Percentiles rank a stretch among this genome's conserved stretches.
Conservation (phyloP, 2,329 filamentous ascomycete species). For the Monilinia vaccinii-corymbosi region DNA sequence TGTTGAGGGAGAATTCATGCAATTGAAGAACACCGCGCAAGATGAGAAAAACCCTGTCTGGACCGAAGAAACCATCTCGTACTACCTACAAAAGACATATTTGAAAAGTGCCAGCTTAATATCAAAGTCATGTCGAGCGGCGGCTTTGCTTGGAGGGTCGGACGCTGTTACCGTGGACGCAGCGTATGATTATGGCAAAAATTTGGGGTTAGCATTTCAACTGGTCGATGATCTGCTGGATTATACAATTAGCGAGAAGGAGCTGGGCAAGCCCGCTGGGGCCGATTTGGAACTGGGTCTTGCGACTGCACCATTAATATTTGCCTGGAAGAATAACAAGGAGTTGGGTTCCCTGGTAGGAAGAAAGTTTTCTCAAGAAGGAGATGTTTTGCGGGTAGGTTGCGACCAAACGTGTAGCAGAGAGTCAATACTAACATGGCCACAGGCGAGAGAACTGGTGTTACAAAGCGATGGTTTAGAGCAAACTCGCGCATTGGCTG, state of each 20-base stretch:
- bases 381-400: slow-evolving; percentile 76
- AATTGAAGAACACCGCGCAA: slow-evolving; percentile 87
- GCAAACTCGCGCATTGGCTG: slow-evolving; percentile 81
- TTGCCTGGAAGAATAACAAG: slow-evolving; percentile 85
- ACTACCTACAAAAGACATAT: slow-evolving; percentile 98
- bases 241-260: slow-evolving; percentile 76
- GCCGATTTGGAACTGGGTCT: slow-evolving; percentile 89
- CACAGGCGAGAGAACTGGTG: slow-evolving; percentile 78
- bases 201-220: slow-evolving; percentile 91
- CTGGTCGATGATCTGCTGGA: slow-evolving; percentile 97
- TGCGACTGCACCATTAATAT: slow-evolving; percentile 86
- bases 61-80: slow-evolving; percentile 80
- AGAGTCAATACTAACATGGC: slow-evolving; percentile 14
- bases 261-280: slow-evolving; percentile 89
- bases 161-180: slow-evolving; percentile 76
- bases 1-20: slow-evolving; percentile 99
- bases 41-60: slow-evolving; percentile 79
- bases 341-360: slow-evolving; percentile 84
- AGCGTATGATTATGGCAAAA: slow-evolving; percentile 86
- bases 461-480: slow-evolving; percentile 77
- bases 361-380: slow-evolving; percentile 75
- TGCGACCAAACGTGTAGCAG: neutral
- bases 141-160: slow-evolving; percentile 74
- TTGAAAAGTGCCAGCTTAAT: slow-evolving; percentile 94
- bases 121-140: slow-evolving; percentile 87